Evolutionary conservation across 2,329 filamentous ascomycete genomes (phyloP).

Genomic region (Penicillium concentricum): DNA sequence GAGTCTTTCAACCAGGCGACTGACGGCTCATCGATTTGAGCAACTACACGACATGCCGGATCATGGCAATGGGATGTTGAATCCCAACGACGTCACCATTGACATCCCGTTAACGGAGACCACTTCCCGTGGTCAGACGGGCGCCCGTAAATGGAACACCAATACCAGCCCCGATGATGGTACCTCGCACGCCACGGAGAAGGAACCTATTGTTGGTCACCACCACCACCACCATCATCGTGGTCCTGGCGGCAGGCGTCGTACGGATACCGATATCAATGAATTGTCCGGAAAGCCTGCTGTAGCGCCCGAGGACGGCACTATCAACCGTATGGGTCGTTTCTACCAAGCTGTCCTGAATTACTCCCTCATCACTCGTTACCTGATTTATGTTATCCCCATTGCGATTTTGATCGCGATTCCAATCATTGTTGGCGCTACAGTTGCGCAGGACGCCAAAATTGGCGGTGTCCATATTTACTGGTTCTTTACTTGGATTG

Average conservation of each 20-base stretch:
- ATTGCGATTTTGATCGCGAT: constrained; percentile 59
- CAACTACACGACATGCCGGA: constrained; percentile 37
- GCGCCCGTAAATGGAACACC: constrained; percentile 41
- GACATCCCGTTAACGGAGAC: constrained; percentile 62
- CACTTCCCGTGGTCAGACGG: constrained; percentile 48
- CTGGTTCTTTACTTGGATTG: constrained; percentile 66
- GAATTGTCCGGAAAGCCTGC: constrained; percentile 32
- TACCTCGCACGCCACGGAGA: constrained; percentile 20
- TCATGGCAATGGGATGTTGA: constrained; percentile 40
- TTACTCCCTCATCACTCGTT: constrained; percentile 63
- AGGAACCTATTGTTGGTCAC: constrained; percentile 28
- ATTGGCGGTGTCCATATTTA: constrained; percentile 58
- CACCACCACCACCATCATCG: constrained; percentile 20
- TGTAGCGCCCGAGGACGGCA: constrained; percentile 52
- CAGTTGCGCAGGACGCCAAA: constrained; percentile 45
- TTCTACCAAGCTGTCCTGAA: constrained; percentile 62
- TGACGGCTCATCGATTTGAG: constrained; percentile 48
- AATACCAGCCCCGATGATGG: constrained; percentile 30
- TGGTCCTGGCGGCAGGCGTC: constrained; percentile 36
- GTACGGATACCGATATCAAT: constrained; percentile 24
- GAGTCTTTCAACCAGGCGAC: constrained; percentile 41
- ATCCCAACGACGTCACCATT: constrained; percentile 55
- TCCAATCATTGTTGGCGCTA: constrained; percentile 63
- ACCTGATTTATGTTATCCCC: constrained; percentile 62
- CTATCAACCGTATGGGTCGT: constrained; percentile 58